phyloP scores from a whole-genome alignment of 1,284 basidiomycete species.

The Mycosarcoma mackinlayi region DNA sequence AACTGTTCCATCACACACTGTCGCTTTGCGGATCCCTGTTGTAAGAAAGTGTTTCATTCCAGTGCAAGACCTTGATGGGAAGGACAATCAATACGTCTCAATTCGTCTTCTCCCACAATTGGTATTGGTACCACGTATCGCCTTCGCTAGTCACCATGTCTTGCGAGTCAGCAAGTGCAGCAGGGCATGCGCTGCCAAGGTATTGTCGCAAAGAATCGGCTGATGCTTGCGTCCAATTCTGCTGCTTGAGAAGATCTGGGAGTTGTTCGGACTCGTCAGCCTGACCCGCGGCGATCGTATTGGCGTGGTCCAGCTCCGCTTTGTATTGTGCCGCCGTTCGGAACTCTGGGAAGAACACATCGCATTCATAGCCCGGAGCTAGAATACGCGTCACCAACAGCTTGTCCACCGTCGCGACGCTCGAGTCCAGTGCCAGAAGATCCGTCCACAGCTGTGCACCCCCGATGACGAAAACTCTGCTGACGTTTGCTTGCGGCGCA shows the following conservation, averaged over 20 bases:
- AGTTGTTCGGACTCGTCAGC: neutral
- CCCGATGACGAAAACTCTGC: conserved; percentile 82
- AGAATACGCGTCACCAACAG: conserved; percentile 84
- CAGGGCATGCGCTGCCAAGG: conserved; percentile 25
- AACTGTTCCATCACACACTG: conserved; percentile 10
- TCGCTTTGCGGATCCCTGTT: conserved; percentile 22
- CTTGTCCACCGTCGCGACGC: conserved; percentile 34
- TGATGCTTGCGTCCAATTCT: conserved; percentile 31
- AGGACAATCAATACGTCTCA: conserved; percentile 2
- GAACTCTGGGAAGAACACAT: conserved; percentile 86
- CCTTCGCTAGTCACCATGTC: conserved; percentile 36
- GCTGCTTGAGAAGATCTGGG: conserved; percentile 7
- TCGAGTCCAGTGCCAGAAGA: conserved; percentile 43
- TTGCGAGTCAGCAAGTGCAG: conserved; percentile 6
- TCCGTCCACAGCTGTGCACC: conserved; percentile 86
- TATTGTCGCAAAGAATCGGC: conserved; percentile 17
- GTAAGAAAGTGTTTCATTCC: neutral
- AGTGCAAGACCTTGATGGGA: neutral
- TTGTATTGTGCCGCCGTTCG: conserved; percentile 56
- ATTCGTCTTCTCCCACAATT: conserved; percentile 36
- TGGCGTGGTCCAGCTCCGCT: conserved; percentile 21
- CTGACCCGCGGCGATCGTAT: neutral
- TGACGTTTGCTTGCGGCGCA: conserved; percentile 11
- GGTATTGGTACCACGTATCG: conserved; percentile 40
- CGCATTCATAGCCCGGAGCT: conserved; percentile 82